These are phyloP conservation scores for Sanghuangporus sanghuang DNA, from an alignment of 1,284 basidiomycete genomes.

Conservation along the genomic window DNA sequence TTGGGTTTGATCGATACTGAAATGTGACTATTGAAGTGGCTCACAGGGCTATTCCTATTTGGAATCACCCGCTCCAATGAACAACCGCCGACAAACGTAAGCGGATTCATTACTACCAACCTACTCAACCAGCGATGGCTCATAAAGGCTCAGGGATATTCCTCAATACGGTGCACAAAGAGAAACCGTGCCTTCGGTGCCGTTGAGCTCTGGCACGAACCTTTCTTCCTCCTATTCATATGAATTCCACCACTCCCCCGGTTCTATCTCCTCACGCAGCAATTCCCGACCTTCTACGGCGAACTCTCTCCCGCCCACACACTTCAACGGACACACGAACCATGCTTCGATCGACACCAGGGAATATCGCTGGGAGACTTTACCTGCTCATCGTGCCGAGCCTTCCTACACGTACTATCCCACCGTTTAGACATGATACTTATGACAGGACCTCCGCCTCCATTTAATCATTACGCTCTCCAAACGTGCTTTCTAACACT, in stretches of 20 bases:
- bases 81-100: constrained; percentile 13
- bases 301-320: constrained; percentile 20
- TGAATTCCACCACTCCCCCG: constrained; percentile 4
- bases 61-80: neutral
- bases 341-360: constrained; percentile 41
- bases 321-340: constrained; percentile 23
- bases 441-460: neutral
- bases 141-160: neutral
- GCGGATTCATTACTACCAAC: neutral
- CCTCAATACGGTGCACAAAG: neutral
- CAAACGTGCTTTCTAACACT: neutral
- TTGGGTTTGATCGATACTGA: neutral
- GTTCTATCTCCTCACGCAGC: constrained; percentile 14
- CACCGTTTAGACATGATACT: neutral
- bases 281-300: constrained; percentile 57
- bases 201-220: constrained; percentile 3
- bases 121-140: neutral
- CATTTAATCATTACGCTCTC: neutral
- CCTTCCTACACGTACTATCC: constrained; percentile 9
- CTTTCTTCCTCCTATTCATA: constrained; percentile 8
- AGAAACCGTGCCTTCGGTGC: neutral
- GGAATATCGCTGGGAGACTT: constrained; percentile 41
- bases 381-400: constrained; percentile 2
- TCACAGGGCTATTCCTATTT: constrained; percentile 7
- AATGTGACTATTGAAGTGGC: constrained; percentile 1